These are phyloP conservation scores for Sideroxylon spinosum DNA, from an alignment of 179 eudicot genomes.

Conservation along the genomic window DNA sequence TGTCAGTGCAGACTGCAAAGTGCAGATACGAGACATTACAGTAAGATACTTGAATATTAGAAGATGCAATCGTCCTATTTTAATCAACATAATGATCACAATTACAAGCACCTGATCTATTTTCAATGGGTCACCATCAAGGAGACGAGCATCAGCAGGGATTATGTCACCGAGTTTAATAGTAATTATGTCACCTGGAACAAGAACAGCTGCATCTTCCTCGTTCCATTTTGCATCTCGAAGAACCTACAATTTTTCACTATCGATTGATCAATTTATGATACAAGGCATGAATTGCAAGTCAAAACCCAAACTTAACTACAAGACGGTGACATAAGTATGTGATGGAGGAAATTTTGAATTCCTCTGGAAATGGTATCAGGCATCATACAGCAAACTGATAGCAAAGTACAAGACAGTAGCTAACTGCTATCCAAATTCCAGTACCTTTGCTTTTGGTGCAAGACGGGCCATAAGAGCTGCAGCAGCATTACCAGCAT, in stretches of 20 bases:
- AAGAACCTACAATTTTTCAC: slow-evolving; percentile 41
- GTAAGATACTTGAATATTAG: background rate
- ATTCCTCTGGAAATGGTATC: background rate
- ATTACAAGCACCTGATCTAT: slow-evolving; percentile 62
- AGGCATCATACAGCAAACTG: background rate
- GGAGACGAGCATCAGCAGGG: slow-evolving; percentile 91
- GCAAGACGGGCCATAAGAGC: slow-evolving; percentile 95
- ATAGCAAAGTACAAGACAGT: background rate
- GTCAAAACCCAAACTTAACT: background rate
- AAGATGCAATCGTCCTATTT: background rate
- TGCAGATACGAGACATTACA: background rate
- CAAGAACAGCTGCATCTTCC: slow-evolving; percentile 82
- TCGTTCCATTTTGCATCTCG: slow-evolving; percentile 78
- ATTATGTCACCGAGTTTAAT: slow-evolving; percentile 83
- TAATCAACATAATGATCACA: background rate
- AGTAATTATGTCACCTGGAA: slow-evolving; percentile 84
- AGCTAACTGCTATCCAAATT: background rate
- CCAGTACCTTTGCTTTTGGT: slow-evolving; percentile 78
- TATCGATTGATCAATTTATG: background rate
- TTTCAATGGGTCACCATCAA: slow-evolving; percentile 87
- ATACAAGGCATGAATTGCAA: background rate
- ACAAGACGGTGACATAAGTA: background rate
- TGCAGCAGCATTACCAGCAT: slow-evolving; percentile 92
- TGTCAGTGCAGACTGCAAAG: slow-evolving; percentile 69
- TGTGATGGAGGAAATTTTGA: background rate